Conservation (phyloP, 2,329 filamentous ascomycete genomes). For the Epichloe scottii region DNA sequence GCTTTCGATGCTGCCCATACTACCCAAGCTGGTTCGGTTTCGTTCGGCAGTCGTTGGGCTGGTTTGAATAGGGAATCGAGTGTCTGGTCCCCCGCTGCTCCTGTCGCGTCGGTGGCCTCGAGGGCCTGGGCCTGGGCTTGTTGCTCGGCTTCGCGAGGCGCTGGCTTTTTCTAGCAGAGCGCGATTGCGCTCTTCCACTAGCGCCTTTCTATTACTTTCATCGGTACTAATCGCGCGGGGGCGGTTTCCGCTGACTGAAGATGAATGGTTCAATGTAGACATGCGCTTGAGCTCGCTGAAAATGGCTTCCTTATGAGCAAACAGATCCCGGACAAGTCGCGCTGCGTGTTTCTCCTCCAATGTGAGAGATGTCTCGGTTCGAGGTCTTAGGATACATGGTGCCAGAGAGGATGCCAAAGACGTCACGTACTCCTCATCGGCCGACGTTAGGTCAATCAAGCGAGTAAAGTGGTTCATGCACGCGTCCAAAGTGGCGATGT, state of each 20-base stretch:
- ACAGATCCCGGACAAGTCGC: conserved; percentile 81
- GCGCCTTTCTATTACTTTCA: conserved; percentile 84
- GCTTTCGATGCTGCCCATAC: conserved; percentile 28
- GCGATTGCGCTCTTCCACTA: conserved; percentile 86
- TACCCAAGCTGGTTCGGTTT: conserved; percentile 37
- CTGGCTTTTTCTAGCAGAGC: conserved; percentile 60
- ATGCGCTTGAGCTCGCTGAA: conserved; percentile 94
- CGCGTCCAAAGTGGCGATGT: conserved; percentile 96
- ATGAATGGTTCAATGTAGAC: conserved; percentile 55
- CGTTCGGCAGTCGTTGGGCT: conserved; percentile 45
- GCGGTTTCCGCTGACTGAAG: conserved; percentile 43
- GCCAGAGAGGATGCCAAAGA: conserved; percentile 64
- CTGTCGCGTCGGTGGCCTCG: conserved; percentile 64
- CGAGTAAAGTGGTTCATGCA: conserved; percentile 97
- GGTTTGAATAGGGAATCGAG: conserved; percentile 72
- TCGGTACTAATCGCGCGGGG: conserved; percentile 86
- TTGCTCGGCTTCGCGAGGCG: conserved; percentile 56
- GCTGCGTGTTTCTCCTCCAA: conserved; percentile 93
- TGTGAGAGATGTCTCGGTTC: conserved; percentile 76
- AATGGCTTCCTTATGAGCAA: conserved; percentile 87
- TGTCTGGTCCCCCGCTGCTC: conserved; percentile 60
- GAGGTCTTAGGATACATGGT: conserved; percentile 78
- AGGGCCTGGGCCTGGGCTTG: conserved; percentile 55
- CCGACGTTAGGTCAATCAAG: conserved; percentile 90
- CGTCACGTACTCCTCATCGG: conserved; percentile 74